Evolutionary conservation across 148 eudicot genomes (phyloP), one percentile per base, ranked within the genome.

Genomic region (Fagopyrum esculentum): DNA sequence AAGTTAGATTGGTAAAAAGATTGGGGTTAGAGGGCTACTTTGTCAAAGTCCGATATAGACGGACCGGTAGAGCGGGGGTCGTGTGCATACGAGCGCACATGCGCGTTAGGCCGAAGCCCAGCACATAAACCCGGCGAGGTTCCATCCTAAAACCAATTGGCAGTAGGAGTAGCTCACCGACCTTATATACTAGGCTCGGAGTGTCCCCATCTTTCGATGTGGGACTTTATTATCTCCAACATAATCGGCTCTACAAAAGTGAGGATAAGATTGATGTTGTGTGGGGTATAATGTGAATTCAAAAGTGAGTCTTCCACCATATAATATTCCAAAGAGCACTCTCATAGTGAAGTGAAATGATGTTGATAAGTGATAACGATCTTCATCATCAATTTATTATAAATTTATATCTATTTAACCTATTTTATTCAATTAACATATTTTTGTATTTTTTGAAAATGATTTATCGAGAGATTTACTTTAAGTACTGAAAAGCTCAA

Each of bases 251-350:
- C 5, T 61, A 1, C 1, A 30, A 30, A 30, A 29, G 15, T 10
- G 43, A 30, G 26, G 71, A 66, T 66, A 66, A 66, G 71, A 43
- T 40, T 66, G 30, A 66, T 66, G 46, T 66, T 64, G 45, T 35
- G 35, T 66, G n/a, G 69, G 69, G 69, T 30, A 11, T 13, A 7
- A 43, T 40, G 71, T 35, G 46, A 43, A 26, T 22, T 61, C 40
- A 35, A 40, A 66, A 66, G 47, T 40, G 71, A 46, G 71, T 40
- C 71, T 17, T 66, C 1, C 35, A 35, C 71, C 71, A 66, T 66
- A 66, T 66, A 49, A 49, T 49, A 66, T 66, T 66, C 47, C 71
- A 66, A 66, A 66, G 47, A 35, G 71, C 46, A 66, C 71, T 66
- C 68, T 29, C 35, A 40, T 26, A 29, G 43, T 61, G 68, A 66